Percentiles rank a stretch among this genome's conserved stretches.
phyloP scores from a whole-genome alignment of 2,329 filamentous ascomycete genomes.

The Penicillium griseofulvum region DNA sequence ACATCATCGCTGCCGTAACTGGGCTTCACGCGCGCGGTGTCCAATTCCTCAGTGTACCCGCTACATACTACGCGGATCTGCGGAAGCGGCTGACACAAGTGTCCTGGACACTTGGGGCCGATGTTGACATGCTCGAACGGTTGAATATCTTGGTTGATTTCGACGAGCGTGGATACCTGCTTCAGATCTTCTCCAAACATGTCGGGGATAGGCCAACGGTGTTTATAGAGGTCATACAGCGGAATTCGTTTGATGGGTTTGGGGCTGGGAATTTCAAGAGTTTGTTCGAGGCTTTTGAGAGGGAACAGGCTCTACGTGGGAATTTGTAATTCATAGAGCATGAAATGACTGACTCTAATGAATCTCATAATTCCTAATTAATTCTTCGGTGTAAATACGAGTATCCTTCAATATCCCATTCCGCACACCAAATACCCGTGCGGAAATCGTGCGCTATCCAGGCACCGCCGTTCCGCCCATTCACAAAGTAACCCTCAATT shows the following conservation, averaged over 20 bases:
- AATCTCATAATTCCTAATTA: no score
- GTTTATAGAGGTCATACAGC: slow-evolving; percentile 89
- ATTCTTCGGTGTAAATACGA: no score
- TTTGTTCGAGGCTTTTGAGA: slow-evolving; percentile 87
- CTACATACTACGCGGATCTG: slow-evolving; percentile 77
- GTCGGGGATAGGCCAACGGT: slow-evolving; percentile 90
- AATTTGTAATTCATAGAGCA: slow-evolving; percentile 58
- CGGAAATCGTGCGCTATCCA: slow-evolving; percentile 6
- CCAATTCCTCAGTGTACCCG: slow-evolving; percentile 79
- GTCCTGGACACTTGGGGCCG: slow-evolving; percentile 62
- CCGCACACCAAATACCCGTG: background rate
- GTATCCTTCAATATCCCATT: background rate
- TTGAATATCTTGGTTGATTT: slow-evolving; percentile 89
- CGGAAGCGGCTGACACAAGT: slow-evolving; percentile 62
- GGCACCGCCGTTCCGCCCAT: background rate
- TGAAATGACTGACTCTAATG: background rate
- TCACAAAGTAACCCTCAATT: background rate
- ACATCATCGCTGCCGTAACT: slow-evolving; percentile 71
- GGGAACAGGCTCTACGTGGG: slow-evolving; percentile 78
- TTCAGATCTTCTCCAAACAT: slow-evolving; percentile 73
- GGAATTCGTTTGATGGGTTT: slow-evolving; percentile 83
- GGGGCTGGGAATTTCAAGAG: slow-evolving; percentile 92
- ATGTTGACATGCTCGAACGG: slow-evolving; percentile 69
- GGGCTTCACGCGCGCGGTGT: slow-evolving; percentile 75
- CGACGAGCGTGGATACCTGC: slow-evolving; percentile 79